Base-by-base conservation (phyloP, 345 rosid species). In the Salix arbutifolia region DNA sequence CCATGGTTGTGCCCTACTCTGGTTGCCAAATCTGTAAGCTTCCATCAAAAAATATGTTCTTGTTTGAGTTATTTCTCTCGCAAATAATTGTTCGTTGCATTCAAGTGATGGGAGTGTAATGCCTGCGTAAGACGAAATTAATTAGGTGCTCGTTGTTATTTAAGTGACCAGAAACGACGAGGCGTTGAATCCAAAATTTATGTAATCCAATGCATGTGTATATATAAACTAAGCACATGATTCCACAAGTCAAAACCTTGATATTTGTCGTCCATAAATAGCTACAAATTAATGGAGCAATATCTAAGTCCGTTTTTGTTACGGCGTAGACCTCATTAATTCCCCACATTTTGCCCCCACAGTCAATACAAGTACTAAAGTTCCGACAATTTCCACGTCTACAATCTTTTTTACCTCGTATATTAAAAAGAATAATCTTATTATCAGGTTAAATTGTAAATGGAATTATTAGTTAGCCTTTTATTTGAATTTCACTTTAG, bases 201-300 rank as follows among this genome's bases (percentile, higher is more conserved):
- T 25, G 26, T 46, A 26, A 35, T 66, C 69, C 69, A 18, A 35
- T 42, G 52, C 35, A n/a, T 28, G 67, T 65, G 0, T 5, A 5
- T 33, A 31, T 31, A 7, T 31, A 18, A 28, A 18, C 7, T 30
- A 73, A 74, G 74, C 77, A 35, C 82, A 67, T 23, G 67, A 64
- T 65, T 69, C 84, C 69, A 72, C 33, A 77, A 75, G 85, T 80
- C 84, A 83, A 84, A 76, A 72, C 73, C 78, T 74, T 75, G 77
- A 78, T 74, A 21, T n/a, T 61, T 75, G 78, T 72, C 60, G 69
- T 74, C 70, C 46, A 40, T 62, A 9, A 65, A 60, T 19, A 69
- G 30, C 12, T 25, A 56, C 30, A 19, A 12, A 19, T 37, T 58
- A 25, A 74, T 3, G 14, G 5, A 61, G 6, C 28, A 30, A 67